Evolutionary conservation across 257 asterid genomes (phyloP).

Genomic region (Plantago elongata): DNA sequence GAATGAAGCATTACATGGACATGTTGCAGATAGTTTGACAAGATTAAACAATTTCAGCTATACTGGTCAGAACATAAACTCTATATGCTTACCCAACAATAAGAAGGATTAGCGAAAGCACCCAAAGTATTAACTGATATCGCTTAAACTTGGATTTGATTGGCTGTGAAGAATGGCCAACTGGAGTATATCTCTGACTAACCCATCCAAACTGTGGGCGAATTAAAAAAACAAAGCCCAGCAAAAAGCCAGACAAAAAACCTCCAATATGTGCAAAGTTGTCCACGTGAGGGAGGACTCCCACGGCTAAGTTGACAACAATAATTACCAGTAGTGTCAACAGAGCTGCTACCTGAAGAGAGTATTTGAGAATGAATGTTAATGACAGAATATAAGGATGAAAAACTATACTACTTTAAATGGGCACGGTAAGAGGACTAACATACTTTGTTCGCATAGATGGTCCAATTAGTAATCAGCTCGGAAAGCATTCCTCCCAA

Average conservation of each 20-base stretch:
- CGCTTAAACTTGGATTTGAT: slow-evolving; percentile 57
- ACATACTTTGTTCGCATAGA: slow-evolving; percentile 77
- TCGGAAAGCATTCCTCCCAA: slow-evolving; percentile 94
- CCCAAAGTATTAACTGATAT: slow-evolving; percentile 72
- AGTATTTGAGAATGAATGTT: slow-evolving; percentile 3
- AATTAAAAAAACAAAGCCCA: slow-evolving; percentile 75
- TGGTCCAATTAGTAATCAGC: slow-evolving; percentile 84
- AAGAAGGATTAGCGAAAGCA: slow-evolving; percentile 60
- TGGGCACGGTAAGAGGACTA: slow-evolving; percentile 3
- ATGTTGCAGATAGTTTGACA: no score
- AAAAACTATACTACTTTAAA: background rate
- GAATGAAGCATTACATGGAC: no score
- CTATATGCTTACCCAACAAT: slow-evolving; percentile 54
- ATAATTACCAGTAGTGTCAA: slow-evolving; percentile 67
- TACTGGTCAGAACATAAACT: no score
- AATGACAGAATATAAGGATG: slow-evolving; percentile 5
- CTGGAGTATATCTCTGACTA: slow-evolving; percentile 59
- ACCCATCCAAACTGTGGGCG: slow-evolving; percentile 95
- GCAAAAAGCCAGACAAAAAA: slow-evolving; percentile 74
- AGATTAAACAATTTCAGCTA: no score
- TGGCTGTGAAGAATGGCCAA: slow-evolving; percentile 32
- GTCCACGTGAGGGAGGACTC: slow-evolving; percentile 90
- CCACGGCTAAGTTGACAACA: slow-evolving; percentile 67
- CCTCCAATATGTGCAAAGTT: slow-evolving; percentile 95
- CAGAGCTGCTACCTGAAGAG: slow-evolving; percentile 55